A percentile compares a stretch with the other conserved stretches of the same genome.
These are phyloP conservation scores for Piper longum DNA, from an alignment of 164 flowering plant species.

Conservation along the genomic window DNA sequence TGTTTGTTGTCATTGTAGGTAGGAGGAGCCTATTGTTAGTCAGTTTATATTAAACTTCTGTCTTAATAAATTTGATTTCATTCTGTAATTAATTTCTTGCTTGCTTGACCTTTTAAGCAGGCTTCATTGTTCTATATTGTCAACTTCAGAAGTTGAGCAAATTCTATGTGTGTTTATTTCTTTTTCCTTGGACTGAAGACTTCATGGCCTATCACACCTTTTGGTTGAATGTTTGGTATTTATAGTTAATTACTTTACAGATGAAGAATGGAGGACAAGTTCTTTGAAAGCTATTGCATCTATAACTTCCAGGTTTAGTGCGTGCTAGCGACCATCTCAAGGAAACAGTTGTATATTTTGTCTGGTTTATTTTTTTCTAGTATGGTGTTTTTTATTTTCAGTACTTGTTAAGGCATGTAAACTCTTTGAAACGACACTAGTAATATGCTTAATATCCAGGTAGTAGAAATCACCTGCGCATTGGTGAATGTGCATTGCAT, in stretches of 20 bases:
- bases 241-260: slow-evolving; percentile 41
- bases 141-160: slow-evolving; percentile 52
- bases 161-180: slow-evolving; percentile 28
- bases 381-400: too few species aligned
- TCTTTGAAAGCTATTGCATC: slow-evolving; percentile 44
- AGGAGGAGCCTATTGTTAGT: neutral
- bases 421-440: too few species aligned
- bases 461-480: too few species aligned
- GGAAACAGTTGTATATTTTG: neutral
- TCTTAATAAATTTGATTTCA: neutral
- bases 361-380: too few species aligned
- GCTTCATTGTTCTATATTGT: slow-evolving; percentile 26
- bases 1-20: slow-evolving; percentile 56
- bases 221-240: slow-evolving; percentile 47
- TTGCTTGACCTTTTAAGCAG: slow-evolving; percentile 23
- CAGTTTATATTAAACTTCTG: neutral
- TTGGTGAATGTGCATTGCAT: too few species aligned
- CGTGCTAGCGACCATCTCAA: neutral
- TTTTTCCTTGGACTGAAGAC: slow-evolving; percentile 56
- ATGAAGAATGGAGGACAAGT: slow-evolving; percentile 57
- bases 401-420: too few species aligned
- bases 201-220: slow-evolving; percentile 42
- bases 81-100: neutral
- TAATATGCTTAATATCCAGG: too few species aligned
- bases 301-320: slow-evolving; percentile 52